Conservation (phyloP, 1,284 basidiomycete genomes). For the Malassezia caprae region DNA sequence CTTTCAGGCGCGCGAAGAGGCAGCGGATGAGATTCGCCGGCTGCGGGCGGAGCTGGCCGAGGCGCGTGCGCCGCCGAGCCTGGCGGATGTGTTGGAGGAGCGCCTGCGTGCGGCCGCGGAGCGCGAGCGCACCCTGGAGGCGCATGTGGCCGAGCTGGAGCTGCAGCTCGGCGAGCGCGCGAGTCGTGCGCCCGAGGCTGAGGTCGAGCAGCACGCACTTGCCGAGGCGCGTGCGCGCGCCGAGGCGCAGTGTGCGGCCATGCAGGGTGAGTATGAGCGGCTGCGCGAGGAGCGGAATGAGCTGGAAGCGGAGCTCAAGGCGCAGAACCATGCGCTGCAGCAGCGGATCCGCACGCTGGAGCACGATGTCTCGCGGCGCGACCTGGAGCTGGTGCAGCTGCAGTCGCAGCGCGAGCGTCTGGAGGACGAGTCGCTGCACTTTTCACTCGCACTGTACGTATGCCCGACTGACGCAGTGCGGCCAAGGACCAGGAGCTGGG, state of each 20-base stretch:
- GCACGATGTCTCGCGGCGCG: conserved; percentile 17
- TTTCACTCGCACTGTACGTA: conserved; percentile 24
- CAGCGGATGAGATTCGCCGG: neutral
- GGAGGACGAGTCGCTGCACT: conserved; percentile 26
- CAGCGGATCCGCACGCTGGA: conserved; percentile 18
- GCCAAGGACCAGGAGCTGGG: conserved; percentile 33
- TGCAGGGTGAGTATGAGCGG: neutral
- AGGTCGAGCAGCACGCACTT: neutral
- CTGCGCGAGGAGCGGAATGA: conserved; percentile 1
- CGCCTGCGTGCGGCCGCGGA: neutral
- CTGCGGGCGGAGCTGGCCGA: neutral
- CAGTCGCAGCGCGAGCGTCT: conserved; percentile 31
- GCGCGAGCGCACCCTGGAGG: neutral
- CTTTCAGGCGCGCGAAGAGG: neutral
- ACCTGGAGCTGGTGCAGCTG: conserved; percentile 23
- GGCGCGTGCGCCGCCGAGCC: neutral
- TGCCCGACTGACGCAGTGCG: neutral
- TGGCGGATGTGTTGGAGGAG: neutral
- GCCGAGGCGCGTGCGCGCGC: neutral
- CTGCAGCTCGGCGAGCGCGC: conserved; percentile 1
- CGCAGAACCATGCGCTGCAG: neutral
- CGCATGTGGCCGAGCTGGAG: conserved; percentile 3
- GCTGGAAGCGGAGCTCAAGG: conserved; percentile 7
- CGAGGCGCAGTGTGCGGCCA: neutral
- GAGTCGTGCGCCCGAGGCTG: neutral